Evolutionary conservation across 139 green algal species (phyloP), one percentile per base, ranked within the genome.

Genomic region (Trebouxia sp.): DNA sequence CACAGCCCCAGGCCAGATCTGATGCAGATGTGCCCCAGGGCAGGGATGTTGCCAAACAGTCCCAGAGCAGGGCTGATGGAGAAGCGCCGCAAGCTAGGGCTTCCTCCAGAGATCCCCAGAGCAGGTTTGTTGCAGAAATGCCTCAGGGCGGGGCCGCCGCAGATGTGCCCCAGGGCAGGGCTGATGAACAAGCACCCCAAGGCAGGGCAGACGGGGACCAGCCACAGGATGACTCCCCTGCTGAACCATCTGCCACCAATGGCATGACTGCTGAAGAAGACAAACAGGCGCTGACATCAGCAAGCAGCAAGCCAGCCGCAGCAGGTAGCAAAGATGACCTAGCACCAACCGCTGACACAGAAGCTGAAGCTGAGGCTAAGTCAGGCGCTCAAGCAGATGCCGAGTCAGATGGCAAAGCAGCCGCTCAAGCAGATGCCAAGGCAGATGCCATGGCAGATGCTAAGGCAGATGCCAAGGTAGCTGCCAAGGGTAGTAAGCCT

Each of bases 81-180:
- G 62, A 72, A 30, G 14, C 9, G 62, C 62, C 35, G 4, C 56
- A 38, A 7, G 8, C 56, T 67, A 12, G n/a, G n/a, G n/a, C n/a
- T n/a, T n/a, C n/a, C n/a, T n/a, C n/a, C n/a, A n/a, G n/a, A n/a
- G n/a, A n/a, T n/a, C n/a, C n/a, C n/a, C n/a, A n/a, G n/a, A n/a
- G n/a, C n/a, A n/a, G n/a, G n/a, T n/a, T 39, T 42, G 37, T 20
- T 0, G 37, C 67, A 4, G 67, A 38, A 1, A 15, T 2, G 67
- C 37, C 65, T 28, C 32, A 39, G 26, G n/a, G 32, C 5, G 32
- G 17, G 65, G 2, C 65, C 37, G 1, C 67, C 35, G 26, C 32
- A 77, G 67, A 37, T 77, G 67, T 37, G 37, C 32, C 67, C 51
- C 38, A 26, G 67, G 67, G 38, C 50, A 77, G 67, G 1, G 15